Percentiles rank a stretch among this genome's conserved stretches.
These are phyloP conservation scores for Trichophyton benhamiae DNA, from an alignment of 2,329 filamentous ascomycete species.

Conservation along the genomic window DNA sequence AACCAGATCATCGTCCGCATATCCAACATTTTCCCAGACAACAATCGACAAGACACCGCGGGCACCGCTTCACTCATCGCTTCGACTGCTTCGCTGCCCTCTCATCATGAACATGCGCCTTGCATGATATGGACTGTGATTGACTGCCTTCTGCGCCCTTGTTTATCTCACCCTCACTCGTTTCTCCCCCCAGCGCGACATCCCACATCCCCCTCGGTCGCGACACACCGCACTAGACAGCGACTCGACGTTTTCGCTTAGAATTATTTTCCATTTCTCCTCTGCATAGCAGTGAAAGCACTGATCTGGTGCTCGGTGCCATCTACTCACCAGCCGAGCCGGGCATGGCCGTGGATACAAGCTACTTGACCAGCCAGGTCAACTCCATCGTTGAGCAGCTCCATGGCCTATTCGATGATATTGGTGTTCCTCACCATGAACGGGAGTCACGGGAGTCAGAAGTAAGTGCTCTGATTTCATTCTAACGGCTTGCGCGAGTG, in stretches of 20 bases:
- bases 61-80: neutral
- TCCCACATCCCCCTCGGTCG: neutral
- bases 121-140: constrained; percentile 7
- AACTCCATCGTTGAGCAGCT: constrained; percentile 86
- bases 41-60: neutral
- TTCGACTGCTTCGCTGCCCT: neutral
- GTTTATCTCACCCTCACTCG: constrained; percentile 3
- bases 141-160: constrained; percentile 5
- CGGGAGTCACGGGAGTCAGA: constrained; percentile 80
- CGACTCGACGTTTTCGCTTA: neutral
- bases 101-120: constrained; percentile 7
- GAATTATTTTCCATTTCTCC: no score
- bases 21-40: constrained; percentile 1
- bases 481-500: neutral
- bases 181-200: neutral
- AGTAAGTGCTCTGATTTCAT: constrained; percentile 41
- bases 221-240: neutral
- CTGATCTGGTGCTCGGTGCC: neutral
- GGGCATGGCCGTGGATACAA: constrained; percentile 62
- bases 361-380: constrained; percentile 88
- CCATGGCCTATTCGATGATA: constrained; percentile 92
- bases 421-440: constrained; percentile 87
- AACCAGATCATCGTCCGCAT: constrained; percentile 4
- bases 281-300: neutral
- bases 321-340: neutral